phyloP scores from a whole-genome alignment of 805 yeast species.

The Diddensiella santjacobensis region DNA sequence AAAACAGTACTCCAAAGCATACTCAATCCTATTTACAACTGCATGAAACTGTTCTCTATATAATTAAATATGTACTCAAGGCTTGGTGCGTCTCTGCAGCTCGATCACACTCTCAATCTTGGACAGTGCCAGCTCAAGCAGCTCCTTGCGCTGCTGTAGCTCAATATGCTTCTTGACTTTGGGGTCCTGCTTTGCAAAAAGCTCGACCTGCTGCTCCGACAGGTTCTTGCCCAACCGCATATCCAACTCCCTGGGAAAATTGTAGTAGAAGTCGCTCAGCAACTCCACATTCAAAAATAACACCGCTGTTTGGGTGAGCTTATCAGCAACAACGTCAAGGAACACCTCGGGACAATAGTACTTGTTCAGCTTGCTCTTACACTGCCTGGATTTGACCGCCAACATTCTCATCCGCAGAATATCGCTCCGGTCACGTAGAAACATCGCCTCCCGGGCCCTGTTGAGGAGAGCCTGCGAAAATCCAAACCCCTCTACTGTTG shows the following conservation, averaged over 20 bases:
- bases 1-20: constrained; percentile 16
- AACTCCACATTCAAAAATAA: constrained; percentile 90
- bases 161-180: constrained; percentile 87
- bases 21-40: constrained; percentile 7
- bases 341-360: constrained; percentile 94
- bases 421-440: constrained; percentile 67
- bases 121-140: constrained; percentile 74
- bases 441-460: constrained; percentile 80
- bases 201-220: constrained; percentile 73
- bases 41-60: constrained; percentile 3
- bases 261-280: constrained; percentile 90
- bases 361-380: constrained; percentile 74
- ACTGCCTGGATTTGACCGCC: constrained; percentile 68
- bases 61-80: background rate
- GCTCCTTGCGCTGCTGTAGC: constrained; percentile 86
- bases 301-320: constrained; percentile 89
- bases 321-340: constrained; percentile 86
- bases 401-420: constrained; percentile 72
- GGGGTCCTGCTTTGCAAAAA: constrained; percentile 92
- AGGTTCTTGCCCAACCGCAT: constrained; percentile 60
- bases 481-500: constrained; percentile 64
- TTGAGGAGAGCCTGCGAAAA: constrained; percentile 72
- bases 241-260: constrained; percentile 93
- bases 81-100: constrained; percentile 41
- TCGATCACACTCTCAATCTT: constrained; percentile 85